Evolutionary conservation across 2,329 filamentous ascomycete genomes (phyloP).

Genomic region (Cercospora sesami): DNA sequence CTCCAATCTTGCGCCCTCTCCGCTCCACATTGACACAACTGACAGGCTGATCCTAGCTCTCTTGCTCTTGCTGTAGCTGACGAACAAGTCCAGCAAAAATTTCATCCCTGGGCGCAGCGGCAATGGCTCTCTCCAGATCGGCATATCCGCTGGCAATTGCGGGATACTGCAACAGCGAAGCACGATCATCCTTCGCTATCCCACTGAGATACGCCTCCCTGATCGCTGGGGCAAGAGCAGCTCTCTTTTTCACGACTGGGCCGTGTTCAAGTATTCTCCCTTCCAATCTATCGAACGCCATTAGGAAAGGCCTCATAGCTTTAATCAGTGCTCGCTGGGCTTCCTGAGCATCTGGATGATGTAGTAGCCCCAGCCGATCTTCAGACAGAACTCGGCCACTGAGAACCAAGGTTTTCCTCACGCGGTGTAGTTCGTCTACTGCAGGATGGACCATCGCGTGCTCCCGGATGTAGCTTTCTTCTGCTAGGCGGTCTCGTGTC

Average conservation of each 20-base stretch:
- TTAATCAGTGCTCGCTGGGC: background rate
- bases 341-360: background rate
- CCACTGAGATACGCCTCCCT: background rate
- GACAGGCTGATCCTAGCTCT: background rate
- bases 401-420: background rate
- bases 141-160: background rate
- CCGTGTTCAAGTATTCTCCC: background rate
- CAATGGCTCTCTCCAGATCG: background rate
- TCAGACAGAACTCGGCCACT: background rate
- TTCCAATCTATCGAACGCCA: background rate
- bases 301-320: background rate
- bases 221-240: background rate
- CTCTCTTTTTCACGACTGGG: background rate
- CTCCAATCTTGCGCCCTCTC: background rate
- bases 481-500: background rate
- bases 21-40: background rate
- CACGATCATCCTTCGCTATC: background rate
- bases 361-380: background rate
- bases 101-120: background rate
- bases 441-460: background rate
- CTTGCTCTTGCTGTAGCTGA: background rate
- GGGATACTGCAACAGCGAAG: background rate
- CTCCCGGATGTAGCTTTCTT: background rate
- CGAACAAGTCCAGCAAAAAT: background rate
- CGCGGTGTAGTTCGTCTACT: background rate